phyloP scores from a whole-genome alignment of 2,329 filamentous ascomycete species.

The Phyllosticta capitalensis region DNA sequence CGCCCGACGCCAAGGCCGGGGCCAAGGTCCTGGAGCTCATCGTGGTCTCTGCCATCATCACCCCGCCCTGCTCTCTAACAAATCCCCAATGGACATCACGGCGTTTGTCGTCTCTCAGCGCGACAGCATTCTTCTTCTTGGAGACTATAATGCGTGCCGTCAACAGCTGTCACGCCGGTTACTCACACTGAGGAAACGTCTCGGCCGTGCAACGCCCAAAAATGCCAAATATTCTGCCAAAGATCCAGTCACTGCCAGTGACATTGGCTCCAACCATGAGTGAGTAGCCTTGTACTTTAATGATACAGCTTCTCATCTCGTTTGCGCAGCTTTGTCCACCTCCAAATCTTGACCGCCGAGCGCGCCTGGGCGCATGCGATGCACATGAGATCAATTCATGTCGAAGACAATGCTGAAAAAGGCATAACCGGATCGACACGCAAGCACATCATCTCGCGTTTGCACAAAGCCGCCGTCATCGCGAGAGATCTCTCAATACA shows the following conservation, averaged over 20 bases:
- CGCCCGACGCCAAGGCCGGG: not conserved
- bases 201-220: constrained; percentile 74
- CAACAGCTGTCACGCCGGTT: constrained; percentile 70
- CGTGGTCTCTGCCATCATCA: not conserved
- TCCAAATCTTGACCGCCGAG: constrained; percentile 80
- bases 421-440: constrained; percentile 70
- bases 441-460: constrained; percentile 78
- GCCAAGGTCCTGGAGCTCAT: not conserved
- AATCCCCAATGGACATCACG: constrained; percentile 74
- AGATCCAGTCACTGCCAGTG: constrained; percentile 58
- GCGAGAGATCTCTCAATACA: constrained; percentile 59
- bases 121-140: constrained; percentile 75
- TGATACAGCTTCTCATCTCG: not conserved
- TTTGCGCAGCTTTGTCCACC: constrained; percentile 54
- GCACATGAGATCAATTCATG: constrained; percentile 79
- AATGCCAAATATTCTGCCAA: constrained; percentile 76
- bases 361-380: constrained; percentile 93
- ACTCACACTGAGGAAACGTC: constrained; percentile 72
- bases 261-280: constrained; percentile 67
- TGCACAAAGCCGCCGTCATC: constrained; percentile 66
- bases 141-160: constrained; percentile 82
- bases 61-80: not conserved
- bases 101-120: constrained; percentile 69
- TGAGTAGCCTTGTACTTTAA: constrained; percentile 37
- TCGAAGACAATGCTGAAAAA: constrained; percentile 61